These are phyloP conservation scores for Tolypocladium sp. DNA, from an alignment of 2,329 filamentous ascomycete genomes.

Conservation along the genomic window DNA sequence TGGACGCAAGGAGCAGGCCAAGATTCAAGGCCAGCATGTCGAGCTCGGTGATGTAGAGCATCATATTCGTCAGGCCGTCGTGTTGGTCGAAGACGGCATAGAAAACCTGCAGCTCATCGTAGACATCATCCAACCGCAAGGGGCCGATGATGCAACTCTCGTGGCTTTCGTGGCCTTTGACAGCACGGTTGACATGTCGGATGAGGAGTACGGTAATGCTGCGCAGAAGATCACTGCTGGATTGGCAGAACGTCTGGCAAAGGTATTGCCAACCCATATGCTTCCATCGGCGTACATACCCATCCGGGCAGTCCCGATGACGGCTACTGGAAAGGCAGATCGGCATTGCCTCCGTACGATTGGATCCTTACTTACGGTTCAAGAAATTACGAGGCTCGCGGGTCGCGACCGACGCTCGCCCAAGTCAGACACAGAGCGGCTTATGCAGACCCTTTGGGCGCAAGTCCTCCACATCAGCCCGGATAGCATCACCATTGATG, in stretches of 20 bases:
- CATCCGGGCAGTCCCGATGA: constrained; percentile 5
- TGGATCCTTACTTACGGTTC: constrained; percentile 11
- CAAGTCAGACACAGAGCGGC: constrained; percentile 4
- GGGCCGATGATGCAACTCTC: constrained; percentile 1
- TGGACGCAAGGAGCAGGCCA: constrained; percentile 43
- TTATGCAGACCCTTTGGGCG: constrained; percentile 23
- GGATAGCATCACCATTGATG: constrained; percentile 4
- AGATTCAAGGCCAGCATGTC: constrained; percentile 42
- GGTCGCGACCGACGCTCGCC: constrained; percentile 3
- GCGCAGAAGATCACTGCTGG: constrained; percentile 1
- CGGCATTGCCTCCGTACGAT: constrained; percentile 4
- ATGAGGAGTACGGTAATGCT: neutral
- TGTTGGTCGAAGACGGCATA: neutral
- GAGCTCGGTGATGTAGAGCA: constrained; percentile 25
- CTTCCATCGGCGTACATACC: constrained; percentile 7
- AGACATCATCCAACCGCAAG: constrained; percentile 4
- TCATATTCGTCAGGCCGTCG: constrained; percentile 1
- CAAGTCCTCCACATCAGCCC: constrained; percentile 14
- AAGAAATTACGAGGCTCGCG: neutral
- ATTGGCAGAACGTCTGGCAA: constrained; percentile 1
- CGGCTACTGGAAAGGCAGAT: constrained; percentile 7
- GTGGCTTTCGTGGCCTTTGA: constrained; percentile 6
- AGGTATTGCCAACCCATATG: constrained; percentile 9
- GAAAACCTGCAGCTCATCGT: constrained; percentile 1
- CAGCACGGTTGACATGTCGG: neutral